Base-by-base conservation (phyloP, 805 yeast genomes). In the Hanseniaspora guilliermondii region DNA sequence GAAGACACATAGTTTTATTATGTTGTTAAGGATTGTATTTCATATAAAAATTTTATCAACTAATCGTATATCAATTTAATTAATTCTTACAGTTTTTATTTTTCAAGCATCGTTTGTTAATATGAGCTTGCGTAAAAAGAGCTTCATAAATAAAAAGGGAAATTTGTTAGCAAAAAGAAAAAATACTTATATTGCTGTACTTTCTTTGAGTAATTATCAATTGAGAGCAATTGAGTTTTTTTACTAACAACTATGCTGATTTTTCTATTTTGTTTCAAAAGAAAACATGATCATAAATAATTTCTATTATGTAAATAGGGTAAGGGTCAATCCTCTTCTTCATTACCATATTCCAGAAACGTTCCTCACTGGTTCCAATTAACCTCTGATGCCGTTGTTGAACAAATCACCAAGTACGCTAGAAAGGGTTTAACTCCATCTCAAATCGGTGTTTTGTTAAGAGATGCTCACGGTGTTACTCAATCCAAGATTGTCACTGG, bases 351-450 rank as follows among this genome's bases (percentile, higher is more conserved):
- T 83, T 89, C 97, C 69, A 91, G 99, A 80, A 83, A 83, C 77
- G 81, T 94, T 75, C 98, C 97, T 75, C 79, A 96, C 75, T 93
- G 99, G 99, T 91, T 89, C 94, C 91, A 93, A 83, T 84, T 87
- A 69, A 79, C 96, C 60, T 75, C 95, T 65, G 97, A 89, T 65
- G 84, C 87, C 65, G 94, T 93, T 70, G 87, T 89, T 76, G 98
- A 93, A 79, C 96, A 88, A 80, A 82, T 91, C 79, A 76, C 84
- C 89, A 93, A 93, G 85, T 87, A 89, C 80, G 98, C 99, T 73
- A 89, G 97, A 81, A 93, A 93, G 83, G 99, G 99, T 89, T 79
- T 89, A 73, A 87, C 97, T 66, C 99, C 99, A 70, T 93, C 99
- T 69, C 96, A 88, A 78, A 93, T 93, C 64, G 98, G 99, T 87